Percentiles rank a stretch among this genome's conserved stretches.
These are phyloP conservation scores for Trichoderma sp. DNA, from an alignment of 2,329 filamentous ascomycete species.

Conservation along the genomic window DNA sequence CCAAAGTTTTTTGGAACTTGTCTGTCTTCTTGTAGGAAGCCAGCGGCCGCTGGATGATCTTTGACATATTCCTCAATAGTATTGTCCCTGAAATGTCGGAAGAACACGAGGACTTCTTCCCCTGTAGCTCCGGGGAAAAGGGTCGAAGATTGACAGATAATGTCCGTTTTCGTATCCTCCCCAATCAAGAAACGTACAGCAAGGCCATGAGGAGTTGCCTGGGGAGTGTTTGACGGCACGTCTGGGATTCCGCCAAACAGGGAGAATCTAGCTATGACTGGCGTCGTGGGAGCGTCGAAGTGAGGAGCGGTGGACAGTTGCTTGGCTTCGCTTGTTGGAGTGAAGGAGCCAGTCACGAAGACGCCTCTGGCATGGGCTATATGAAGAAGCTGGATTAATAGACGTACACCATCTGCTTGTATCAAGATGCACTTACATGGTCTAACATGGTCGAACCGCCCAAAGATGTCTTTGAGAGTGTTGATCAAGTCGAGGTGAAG, in stretches of 20 bases:
- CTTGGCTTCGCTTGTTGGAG: conserved; percentile 22
- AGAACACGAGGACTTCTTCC: conserved; percentile 10
- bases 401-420: no score
- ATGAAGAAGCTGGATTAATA: neutral
- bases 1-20: conserved; percentile 8
- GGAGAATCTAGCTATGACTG: conserved; percentile 26
- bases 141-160: conserved; percentile 13
- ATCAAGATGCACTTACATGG: conserved; percentile 7
- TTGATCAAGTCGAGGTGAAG: conserved; percentile 24
- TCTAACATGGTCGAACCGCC: neutral
- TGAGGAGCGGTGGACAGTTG: conserved; percentile 21
- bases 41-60: neutral
- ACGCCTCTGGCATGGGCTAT: conserved; percentile 25
- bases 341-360: conserved; percentile 31
- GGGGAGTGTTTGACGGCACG: conserved; percentile 2
- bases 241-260: conserved; percentile 17
- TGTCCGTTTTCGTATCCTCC: conserved; percentile 14
- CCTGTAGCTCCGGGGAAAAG: conserved; percentile 1
- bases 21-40: conserved; percentile 7
- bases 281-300: conserved; percentile 18
- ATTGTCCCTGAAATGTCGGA: neutral
- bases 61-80: conserved; percentile 9
- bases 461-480: conserved; percentile 22
- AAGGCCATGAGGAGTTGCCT: conserved; percentile 15
- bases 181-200: conserved; percentile 20